Conservation (phyloP, 176 grass and related monocot genomes). For the Hsuehochloa calcarea region DNA sequence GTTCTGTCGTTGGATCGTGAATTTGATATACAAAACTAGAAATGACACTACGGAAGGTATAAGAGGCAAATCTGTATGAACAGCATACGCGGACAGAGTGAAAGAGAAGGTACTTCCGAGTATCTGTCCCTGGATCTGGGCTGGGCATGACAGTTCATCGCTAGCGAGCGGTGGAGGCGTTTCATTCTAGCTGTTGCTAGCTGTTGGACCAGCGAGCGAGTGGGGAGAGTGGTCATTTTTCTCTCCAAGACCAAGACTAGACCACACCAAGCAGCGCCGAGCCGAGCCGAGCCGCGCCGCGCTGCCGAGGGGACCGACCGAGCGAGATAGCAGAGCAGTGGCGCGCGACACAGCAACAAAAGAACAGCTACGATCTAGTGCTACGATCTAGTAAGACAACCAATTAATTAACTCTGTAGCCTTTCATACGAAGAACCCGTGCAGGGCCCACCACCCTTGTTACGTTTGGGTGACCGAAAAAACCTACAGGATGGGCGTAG, state of each 20-base stretch:
- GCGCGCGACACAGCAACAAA: neutral
- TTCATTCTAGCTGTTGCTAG: slow-evolving; percentile 41
- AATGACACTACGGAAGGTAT: no score
- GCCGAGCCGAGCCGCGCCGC: neutral
- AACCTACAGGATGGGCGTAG: neutral
- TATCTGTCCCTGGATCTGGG: slow-evolving; percentile 35
- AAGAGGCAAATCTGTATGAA: neutral
- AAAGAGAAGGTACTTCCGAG: slow-evolving; percentile 23
- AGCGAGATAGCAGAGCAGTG: neutral
- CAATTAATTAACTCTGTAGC: neutral
- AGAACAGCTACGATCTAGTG: slow-evolving; percentile 41
- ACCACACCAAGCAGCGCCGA: neutral
- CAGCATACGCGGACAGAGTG: slow-evolving; percentile 31
- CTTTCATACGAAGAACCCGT: neutral
- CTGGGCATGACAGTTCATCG: slow-evolving; percentile 3
- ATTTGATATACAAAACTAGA: no score
- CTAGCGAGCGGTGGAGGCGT: neutral
- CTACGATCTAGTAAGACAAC: neutral
- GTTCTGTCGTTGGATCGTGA: no score
- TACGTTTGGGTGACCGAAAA: neutral
- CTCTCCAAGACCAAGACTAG: neutral
- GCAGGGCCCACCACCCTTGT: neutral
- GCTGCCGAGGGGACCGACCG: slow-evolving; percentile 15
- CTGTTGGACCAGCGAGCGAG: slow-evolving; percentile 40
- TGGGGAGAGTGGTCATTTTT: neutral